A percentile compares a stretch with the other conserved stretches of the same genome.
phyloP scores from a whole-genome alignment of 805 yeast species.

The Cyberlindnera euphorbiae region DNA sequence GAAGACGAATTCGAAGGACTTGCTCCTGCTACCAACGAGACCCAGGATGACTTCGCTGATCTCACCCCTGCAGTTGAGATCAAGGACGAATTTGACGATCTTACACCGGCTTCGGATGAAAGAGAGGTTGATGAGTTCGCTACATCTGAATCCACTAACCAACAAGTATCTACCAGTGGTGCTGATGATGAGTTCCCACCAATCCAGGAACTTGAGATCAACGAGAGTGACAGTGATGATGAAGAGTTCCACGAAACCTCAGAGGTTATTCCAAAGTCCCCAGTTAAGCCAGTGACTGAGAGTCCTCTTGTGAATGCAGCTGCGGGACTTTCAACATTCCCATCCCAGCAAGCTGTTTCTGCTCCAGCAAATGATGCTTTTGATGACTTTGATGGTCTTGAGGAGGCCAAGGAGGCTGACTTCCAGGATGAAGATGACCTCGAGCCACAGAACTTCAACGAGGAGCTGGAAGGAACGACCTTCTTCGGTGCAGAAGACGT shows the following conservation, averaged over 20 bases:
- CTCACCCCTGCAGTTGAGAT: no score
- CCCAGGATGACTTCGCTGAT: no score
- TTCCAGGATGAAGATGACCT: conserved; percentile 29
- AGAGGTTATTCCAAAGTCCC: conserved; percentile 7
- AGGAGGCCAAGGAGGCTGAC: conserved; percentile 34
- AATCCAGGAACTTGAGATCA: conserved; percentile 15
- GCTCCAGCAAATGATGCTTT: conserved; percentile 24
- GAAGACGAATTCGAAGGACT: conserved; percentile 1
- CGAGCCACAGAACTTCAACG: conserved; percentile 16
- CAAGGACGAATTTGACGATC: conserved; percentile 1
- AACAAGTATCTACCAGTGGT: conserved; percentile 2
- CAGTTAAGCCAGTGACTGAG: conserved; percentile 13
- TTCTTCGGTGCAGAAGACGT: conserved; percentile 23
- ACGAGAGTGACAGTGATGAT: conserved; percentile 15
- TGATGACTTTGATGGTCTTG: conserved; percentile 41
- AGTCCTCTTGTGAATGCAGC: conserved; percentile 15
- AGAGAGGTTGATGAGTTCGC: no score
- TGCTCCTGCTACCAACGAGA: conserved; percentile 1
- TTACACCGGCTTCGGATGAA: conserved; percentile 2
- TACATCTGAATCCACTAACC: no score
- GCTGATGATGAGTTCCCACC: conserved; percentile 42
- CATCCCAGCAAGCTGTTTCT: conserved; percentile 5
- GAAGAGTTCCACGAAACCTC: conserved; percentile 19
- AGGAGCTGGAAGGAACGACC: conserved; percentile 20
- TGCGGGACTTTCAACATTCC: conserved; percentile 5